These are phyloP conservation scores for Volvox reticuliferus DNA, from an alignment of 139 green algal genomes.

Conservation along the genomic window DNA sequence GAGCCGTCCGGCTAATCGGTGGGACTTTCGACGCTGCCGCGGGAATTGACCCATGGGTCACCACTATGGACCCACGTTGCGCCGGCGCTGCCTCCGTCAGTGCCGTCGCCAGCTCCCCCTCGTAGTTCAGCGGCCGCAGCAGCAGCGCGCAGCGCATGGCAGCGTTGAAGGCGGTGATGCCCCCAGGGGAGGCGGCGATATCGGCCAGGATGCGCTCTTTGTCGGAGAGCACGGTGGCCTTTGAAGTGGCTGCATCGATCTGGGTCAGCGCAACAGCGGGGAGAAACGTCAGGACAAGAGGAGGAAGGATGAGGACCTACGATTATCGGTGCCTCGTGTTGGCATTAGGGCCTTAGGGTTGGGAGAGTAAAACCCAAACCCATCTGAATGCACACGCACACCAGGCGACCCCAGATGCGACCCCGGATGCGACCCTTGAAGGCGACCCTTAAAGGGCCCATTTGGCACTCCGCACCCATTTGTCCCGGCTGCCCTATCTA, in stretches of 20 bases:
- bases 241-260: constrained; percentile 19
- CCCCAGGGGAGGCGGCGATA: background rate
- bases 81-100: background rate
- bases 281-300: no score
- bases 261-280: background rate
- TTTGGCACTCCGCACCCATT: no score
- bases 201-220: constrained; percentile 35
- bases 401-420: no score
- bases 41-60: background rate
- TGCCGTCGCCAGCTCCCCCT: background rate
- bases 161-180: constrained; percentile 16
- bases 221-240: background rate
- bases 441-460: no score
- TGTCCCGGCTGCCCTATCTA: background rate
- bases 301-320: background rate
- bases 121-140: constrained; percentile 20
- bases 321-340: background rate
- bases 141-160: constrained; percentile 26
- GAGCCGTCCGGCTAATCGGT: no score
- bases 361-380: no score
- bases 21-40: background rate
- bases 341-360: no score
- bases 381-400: no score
- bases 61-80: no score
- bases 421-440: no score